Conservation (phyloP, 106 monocot species). For the Triglochin maritima region DNA sequence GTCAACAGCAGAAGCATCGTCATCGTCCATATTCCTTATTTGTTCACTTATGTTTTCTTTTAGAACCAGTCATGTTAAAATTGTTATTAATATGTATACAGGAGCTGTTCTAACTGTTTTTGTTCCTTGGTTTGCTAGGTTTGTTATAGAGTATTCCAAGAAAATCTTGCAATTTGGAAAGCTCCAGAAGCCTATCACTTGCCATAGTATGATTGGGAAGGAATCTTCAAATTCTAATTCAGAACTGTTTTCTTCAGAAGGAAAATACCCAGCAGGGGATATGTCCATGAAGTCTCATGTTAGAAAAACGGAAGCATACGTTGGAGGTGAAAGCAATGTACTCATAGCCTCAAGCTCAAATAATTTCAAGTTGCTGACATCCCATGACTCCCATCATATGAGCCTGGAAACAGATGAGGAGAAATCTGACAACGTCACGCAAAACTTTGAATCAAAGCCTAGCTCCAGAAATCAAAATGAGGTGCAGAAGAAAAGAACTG, state of each 20-base stretch:
- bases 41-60: no score
- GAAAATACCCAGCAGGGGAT: neutral
- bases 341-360: neutral
- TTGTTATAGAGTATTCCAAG: conserved; percentile 14
- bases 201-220: neutral
- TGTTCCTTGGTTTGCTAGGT: conserved; percentile 7
- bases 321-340: neutral
- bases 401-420: neutral
- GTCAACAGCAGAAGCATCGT: no score
- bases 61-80: no score
- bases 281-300: neutral
- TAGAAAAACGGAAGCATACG: neutral
- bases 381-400: neutral
- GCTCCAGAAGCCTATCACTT: conserved; percentile 16
- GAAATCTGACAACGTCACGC: neutral
- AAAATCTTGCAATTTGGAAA: conserved; percentile 14
- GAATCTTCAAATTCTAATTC: neutral
- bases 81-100: no score
- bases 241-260: neutral
- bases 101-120: neutral
- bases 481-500: neutral
- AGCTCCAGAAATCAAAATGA: neutral
- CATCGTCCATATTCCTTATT: no score
- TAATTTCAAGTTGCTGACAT: neutral
- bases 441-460: neutral